A percentile compares a stretch with the other conserved stretches of the same genome.
Conservation (phyloP, 2,329 filamentous ascomycete genomes). For the Leptodontidium sp. region DNA sequence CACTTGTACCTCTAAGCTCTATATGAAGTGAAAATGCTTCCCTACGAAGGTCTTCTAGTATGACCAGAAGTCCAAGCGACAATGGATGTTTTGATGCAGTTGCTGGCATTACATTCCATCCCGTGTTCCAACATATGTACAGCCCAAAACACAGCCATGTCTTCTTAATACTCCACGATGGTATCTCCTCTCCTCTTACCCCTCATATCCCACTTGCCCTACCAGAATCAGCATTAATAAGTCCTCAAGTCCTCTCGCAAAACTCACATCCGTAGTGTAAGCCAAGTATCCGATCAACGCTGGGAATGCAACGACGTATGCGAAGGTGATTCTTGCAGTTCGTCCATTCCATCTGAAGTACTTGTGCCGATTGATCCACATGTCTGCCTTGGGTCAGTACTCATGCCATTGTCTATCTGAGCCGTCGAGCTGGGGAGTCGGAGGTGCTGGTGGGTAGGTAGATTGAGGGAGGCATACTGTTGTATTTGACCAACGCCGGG, state of each 20-base stretch:
- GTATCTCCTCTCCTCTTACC: slow-evolving; percentile 89
- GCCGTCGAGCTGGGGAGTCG: not conserved
- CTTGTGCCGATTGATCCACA: slow-evolving; percentile 85
- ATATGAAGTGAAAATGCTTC: not conserved
- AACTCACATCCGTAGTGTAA: slow-evolving; percentile 86
- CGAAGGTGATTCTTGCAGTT: slow-evolving; percentile 81
- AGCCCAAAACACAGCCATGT: slow-evolving; percentile 31
- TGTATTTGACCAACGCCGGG: slow-evolving; percentile 64
- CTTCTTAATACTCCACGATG: slow-evolving; percentile 76
- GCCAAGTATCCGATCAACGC: slow-evolving; percentile 73
- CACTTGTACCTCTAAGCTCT: not conserved
- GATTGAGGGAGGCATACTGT: slow-evolving; percentile 51
- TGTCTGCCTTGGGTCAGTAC: slow-evolving; percentile 61
- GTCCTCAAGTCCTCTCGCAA: not conserved
- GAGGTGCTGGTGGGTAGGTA: slow-evolving; percentile 20
- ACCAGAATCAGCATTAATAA: slow-evolving; percentile 38
- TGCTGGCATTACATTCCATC: slow-evolving; percentile 19
- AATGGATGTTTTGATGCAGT: not conserved
- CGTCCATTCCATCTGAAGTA: slow-evolving; percentile 94
- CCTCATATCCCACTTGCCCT: slow-evolving; percentile 88
- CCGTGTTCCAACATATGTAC: slow-evolving; percentile 36
- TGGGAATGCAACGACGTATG: slow-evolving; percentile 80
- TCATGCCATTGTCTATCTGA: slow-evolving; percentile 10
- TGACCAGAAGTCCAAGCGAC: not conserved
- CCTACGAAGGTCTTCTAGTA: not conserved